phyloP scores from a whole-genome alignment of 2,329 filamentous ascomycete species.

The Didymella glomerata region DNA sequence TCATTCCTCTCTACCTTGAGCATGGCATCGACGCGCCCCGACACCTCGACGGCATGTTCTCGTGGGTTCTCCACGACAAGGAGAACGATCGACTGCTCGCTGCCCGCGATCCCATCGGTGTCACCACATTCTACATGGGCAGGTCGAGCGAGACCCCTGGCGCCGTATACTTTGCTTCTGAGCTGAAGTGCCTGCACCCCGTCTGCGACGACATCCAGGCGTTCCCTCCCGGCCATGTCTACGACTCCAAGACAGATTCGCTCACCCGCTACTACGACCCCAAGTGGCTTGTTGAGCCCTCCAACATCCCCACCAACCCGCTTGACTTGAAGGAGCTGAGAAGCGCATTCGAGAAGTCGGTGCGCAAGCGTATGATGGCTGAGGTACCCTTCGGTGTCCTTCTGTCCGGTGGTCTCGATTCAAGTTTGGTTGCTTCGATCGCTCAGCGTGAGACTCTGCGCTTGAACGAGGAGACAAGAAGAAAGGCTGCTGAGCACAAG shows the following conservation, averaged over 20 bases:
- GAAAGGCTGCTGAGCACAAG: conserved; percentile 48
- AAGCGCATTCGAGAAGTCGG: conserved; percentile 84
- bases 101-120: conserved; percentile 93
- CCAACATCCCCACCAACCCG: conserved; percentile 78
- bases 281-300: conserved; percentile 83
- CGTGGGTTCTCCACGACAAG: conserved; percentile 98
- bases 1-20: conserved; percentile 96
- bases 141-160: conserved; percentile 81
- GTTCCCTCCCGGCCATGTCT: conserved; percentile 95
- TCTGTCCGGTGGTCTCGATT: conserved; percentile 93
- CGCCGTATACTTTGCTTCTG: conserved; percentile 93
- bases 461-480: conserved; percentile 70
- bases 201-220: conserved; percentile 95
- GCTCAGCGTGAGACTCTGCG: conserved; percentile 90
- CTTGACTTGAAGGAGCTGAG: conserved; percentile 85
- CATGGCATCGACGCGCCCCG: conserved; percentile 91
- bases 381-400: conserved; percentile 98
- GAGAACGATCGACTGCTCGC: conserved; percentile 90
- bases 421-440: conserved; percentile 92
- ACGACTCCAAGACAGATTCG: conserved; percentile 89
- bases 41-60: conserved; percentile 98
- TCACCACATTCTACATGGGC: conserved; percentile 97
- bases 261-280: conserved; percentile 90
- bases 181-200: conserved; percentile 90
- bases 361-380: conserved; percentile 97